Percentiles rank a stretch among this genome's conserved stretches.
phyloP scores from a whole-genome alignment of 805 yeast species.

The Teunomyces barrocoloradensis region DNA sequence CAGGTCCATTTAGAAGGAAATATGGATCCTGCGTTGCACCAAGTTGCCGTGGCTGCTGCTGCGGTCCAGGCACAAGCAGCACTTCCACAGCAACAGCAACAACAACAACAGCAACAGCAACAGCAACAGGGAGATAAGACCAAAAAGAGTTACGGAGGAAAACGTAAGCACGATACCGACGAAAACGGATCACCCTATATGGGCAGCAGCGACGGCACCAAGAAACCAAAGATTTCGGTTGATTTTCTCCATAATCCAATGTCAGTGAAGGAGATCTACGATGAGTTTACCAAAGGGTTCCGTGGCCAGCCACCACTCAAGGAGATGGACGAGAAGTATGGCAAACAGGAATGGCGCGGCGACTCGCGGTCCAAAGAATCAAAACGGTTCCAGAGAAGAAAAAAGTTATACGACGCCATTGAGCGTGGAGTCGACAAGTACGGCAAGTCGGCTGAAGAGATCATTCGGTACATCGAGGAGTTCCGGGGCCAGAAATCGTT shows the following conservation, averaged over 20 bases:
- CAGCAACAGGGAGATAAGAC: slow-evolving; percentile 6
- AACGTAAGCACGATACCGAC: slow-evolving; percentile 8
- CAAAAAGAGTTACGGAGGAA: slow-evolving; percentile 8
- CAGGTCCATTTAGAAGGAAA: slow-evolving; percentile 28
- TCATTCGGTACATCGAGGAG: slow-evolving; percentile 39
- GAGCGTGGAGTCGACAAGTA: slow-evolving; percentile 40
- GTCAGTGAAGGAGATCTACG: slow-evolving; percentile 44
- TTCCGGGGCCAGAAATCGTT: slow-evolving; percentile 42
- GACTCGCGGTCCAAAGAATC: slow-evolving; percentile 44
- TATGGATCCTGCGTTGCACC: slow-evolving; percentile 43
- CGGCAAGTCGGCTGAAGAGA: slow-evolving; percentile 39
- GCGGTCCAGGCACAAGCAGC: slow-evolving; percentile 24
- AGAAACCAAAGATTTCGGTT: slow-evolving; percentile 36
- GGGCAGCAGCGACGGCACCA: slow-evolving; percentile 14
- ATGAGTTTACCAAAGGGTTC: slow-evolving; percentile 44
- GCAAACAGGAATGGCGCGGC: slow-evolving; percentile 46
- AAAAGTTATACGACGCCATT: slow-evolving; percentile 43
- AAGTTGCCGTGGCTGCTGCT: slow-evolving; percentile 39
- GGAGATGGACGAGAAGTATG: slow-evolving; percentile 42
- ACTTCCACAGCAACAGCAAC: slow-evolving; percentile 8
- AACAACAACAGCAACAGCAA: slow-evolving; percentile 5
- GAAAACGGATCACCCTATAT: slow-evolving; percentile 5
- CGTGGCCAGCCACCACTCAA: slow-evolving; percentile 43
- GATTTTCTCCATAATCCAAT: slow-evolving; percentile 44
- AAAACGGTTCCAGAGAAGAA: slow-evolving; percentile 43